Conservation (phyloP, 306 rosid genomes). For the Senna tora region DNA sequence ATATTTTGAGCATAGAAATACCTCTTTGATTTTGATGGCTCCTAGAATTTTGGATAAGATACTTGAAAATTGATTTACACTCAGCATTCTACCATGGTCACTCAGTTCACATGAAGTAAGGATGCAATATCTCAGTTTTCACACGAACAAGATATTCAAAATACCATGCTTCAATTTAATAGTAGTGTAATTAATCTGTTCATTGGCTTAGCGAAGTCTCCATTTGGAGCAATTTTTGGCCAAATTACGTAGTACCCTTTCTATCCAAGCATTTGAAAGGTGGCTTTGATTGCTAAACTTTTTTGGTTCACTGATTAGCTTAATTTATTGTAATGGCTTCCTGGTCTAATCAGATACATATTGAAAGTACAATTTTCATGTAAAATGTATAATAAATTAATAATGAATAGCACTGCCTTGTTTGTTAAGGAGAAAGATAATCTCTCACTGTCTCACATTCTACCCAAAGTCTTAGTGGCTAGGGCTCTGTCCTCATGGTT, state of each 20-base stretch:
- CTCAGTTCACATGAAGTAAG: not conserved
- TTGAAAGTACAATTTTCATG: not conserved
- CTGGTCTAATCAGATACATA: not conserved
- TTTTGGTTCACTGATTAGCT: slow-evolving; percentile 22
- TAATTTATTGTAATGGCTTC: slow-evolving; percentile 10
- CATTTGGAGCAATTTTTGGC: not conserved
- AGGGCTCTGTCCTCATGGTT: not conserved
- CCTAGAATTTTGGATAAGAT: not conserved
- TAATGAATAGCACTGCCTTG: slow-evolving; percentile 4
- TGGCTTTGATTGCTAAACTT: slow-evolving; percentile 12
- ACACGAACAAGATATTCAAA: not conserved
- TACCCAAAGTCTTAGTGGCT: slow-evolving; percentile 17
- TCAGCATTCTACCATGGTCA: not conserved
- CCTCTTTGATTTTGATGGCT: slow-evolving; percentile 4
- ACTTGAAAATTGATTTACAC: not conserved
- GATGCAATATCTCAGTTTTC: not conserved
- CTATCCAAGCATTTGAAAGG: slow-evolving; percentile 19
- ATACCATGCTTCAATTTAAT: not conserved
- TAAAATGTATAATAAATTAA: not conserved
- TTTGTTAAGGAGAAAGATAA: slow-evolving; percentile 19
- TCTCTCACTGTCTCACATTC: not conserved
- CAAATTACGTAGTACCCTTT: not conserved
- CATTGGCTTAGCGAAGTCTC: not conserved
- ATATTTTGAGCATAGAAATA: not conserved
- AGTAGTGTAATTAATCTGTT: not conserved